Evolutionary conservation across 2,329 filamentous ascomycete species (phyloP).

Genomic region (Ophiostoma sp.): DNA sequence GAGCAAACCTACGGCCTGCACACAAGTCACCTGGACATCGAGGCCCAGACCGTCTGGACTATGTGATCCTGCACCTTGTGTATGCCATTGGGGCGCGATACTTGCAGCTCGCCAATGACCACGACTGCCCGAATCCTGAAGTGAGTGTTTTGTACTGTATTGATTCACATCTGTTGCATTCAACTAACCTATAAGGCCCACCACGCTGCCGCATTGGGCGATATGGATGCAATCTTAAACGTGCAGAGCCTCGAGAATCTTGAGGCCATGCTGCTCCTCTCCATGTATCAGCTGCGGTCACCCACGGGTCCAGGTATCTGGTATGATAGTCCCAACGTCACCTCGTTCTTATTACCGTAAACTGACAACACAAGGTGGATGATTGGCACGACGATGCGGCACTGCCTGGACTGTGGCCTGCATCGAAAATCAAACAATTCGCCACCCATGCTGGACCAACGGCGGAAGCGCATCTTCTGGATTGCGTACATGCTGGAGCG

Average conservation of each 20-base stretch:
- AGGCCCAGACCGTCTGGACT: background rate
- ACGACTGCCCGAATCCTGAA: constrained; percentile 7
- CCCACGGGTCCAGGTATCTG: constrained; percentile 21
- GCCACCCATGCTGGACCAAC: constrained; percentile 4
- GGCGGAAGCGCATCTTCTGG: constrained; percentile 24
- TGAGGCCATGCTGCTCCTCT: constrained; percentile 21
- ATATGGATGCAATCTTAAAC: constrained; percentile 15
- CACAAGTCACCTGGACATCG: background rate
- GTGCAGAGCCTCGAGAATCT: constrained; percentile 20
- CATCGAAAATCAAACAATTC: constrained; percentile 16
- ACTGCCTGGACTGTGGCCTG: constrained; percentile 18
- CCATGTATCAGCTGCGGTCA: constrained; percentile 21
- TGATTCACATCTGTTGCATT: too few species aligned
- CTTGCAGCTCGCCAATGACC: constrained; percentile 20
- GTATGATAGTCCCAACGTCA: background rate
- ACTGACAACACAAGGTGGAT: constrained; percentile 16
- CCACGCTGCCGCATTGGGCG: constrained; percentile 14
- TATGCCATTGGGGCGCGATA: constrained; percentile 22
- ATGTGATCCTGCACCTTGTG: constrained; percentile 17
- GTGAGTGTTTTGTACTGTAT: too few species aligned
- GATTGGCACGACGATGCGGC: constrained; percentile 22
- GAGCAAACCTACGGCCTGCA: background rate
- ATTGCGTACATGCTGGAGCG: constrained; percentile 22
- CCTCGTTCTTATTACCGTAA: background rate
- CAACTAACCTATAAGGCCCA: constrained; percentile 3